Percentiles rank a stretch among this genome's conserved stretches.
Conservation (phyloP, 1,284 basidiomycete genomes). For the Cutaneotrichosporon daszewskae region DNA sequence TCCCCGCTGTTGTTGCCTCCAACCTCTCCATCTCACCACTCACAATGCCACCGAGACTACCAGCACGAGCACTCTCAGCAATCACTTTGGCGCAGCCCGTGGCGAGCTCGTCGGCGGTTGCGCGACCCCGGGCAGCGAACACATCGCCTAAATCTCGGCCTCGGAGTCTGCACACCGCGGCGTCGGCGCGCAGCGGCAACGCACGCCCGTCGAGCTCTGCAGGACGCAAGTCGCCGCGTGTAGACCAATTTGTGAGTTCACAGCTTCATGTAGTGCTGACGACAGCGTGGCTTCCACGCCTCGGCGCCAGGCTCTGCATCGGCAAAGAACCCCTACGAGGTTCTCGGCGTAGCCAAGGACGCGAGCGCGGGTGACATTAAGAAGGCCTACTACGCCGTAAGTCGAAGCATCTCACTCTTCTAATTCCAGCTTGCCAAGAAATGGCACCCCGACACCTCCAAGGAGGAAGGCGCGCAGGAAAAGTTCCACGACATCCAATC, state of each 20-base stretch:
- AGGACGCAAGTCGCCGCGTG: background rate
- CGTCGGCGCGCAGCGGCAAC: background rate
- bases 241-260: background rate
- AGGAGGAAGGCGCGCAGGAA: conserved; percentile 82
- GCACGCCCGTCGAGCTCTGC: background rate
- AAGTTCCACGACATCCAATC: conserved; percentile 95
- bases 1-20: background rate
- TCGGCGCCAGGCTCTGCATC: conserved; percentile 54
- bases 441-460: conserved; percentile 96
- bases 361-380: conserved; percentile 86
- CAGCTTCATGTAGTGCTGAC: background rate
- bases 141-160: background rate
- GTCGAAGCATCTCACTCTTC: conserved; percentile 26
- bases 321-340: conserved; percentile 85
- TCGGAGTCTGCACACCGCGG: background rate
- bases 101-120: conserved; percentile 2
- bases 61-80: conserved; percentile 9
- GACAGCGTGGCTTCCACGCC: conserved; percentile 69
- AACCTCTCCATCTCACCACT: background rate
- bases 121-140: background rate
- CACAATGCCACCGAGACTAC: conserved; percentile 16
- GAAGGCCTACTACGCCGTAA: conserved; percentile 88
- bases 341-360: conserved; percentile 80
- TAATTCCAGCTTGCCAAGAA: conserved; percentile 80
- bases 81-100: conserved; percentile 7